Base-by-base conservation (phyloP, 352 stramenopile species). In the Phytophthora pistaciae region DNA sequence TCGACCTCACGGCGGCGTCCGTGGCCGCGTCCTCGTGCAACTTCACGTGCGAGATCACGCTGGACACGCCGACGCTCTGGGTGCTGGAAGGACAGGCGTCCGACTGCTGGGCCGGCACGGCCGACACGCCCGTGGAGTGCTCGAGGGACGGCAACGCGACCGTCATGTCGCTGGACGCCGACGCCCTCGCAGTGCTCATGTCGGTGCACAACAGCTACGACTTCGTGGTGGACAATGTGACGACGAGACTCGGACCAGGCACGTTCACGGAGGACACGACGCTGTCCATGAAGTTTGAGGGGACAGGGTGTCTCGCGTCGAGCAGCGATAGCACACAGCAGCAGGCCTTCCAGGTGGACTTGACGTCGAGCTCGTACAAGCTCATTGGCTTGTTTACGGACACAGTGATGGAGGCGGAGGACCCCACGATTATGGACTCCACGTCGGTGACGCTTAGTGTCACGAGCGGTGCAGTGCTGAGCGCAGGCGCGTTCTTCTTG, bases 11-110 rank as follows among this genome's bases (percentile, higher is more conserved):
- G 10, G 36, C 72, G 7, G 55, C 61, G 21, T 88, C 77, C 8
- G 67, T 95, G 16, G 25, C 60, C 5, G 59, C 68, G 8, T 55
- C 52, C 5, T 49, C 57, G 9, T 95, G 88, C 54, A 75, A 79
- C 42, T 93, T 91, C 27, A 75, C 78, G 13, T 75, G 76, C 7
- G 68, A 85, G 54, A 73, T 91, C 21, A 80, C 72, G 33, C 56
- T 93, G 20, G 68, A 81, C 46, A 80, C 84, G 48, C 88, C 88
- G n/a, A 74, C 76, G 52, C 70, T 88, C 3, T 95, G 88, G 88
- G 54, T 77, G 23, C 64, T 92, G 27, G 78, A 87, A 61, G 78
- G 70, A 46, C 40, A 44, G 0, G 48, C 49, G 3, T 87, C 80
- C 3, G 65, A 79, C 21, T 93, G 85, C 55, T 76, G 63, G 25